These are phyloP conservation scores for Mallotus japonicus DNA, from an alignment of 441 rosid species.

Conservation along the genomic window DNA sequence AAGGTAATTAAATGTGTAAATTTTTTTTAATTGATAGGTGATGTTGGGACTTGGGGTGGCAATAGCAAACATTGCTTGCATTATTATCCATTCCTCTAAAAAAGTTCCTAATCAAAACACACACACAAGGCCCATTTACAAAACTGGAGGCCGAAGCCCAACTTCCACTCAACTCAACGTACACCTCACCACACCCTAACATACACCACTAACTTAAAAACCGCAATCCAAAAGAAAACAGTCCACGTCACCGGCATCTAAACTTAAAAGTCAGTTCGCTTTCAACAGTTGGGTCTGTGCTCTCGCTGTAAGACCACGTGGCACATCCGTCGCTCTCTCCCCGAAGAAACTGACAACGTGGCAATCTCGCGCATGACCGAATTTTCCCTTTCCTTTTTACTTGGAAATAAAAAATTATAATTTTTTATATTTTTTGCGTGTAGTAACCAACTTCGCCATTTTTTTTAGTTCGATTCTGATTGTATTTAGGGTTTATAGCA, in stretches of 20 bases:
- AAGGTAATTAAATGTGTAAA: no score
- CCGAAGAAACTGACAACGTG: constrained; percentile 21
- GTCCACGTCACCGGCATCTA: not conserved
- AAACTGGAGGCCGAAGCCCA: no score
- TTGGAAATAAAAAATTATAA: no score
- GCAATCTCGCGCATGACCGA: not conserved
- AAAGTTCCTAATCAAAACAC: no score
- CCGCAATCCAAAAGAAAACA: not conserved
- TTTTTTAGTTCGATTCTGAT: not conserved
- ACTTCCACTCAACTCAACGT: not conserved
- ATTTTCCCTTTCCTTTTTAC: not conserved
- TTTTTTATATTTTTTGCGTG: constrained; percentile 10
- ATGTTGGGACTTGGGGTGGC: no score
- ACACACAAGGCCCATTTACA: no score
- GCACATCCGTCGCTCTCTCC: constrained; percentile 18
- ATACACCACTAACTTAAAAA: not conserved
- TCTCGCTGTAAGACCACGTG: constrained; percentile 35
- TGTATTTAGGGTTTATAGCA: not conserved
- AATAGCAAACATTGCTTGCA: no score
- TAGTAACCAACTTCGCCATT: constrained; percentile 2
- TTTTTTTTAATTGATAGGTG: no score
- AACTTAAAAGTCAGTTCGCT: constrained; percentile 3
- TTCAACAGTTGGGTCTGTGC: constrained; percentile 14
- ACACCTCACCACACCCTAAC: constrained; percentile 2
- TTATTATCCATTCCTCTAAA: no score